phyloP scores from a whole-genome alignment of 1,284 basidiomycete species.

The Agaricales sp. region DNA sequence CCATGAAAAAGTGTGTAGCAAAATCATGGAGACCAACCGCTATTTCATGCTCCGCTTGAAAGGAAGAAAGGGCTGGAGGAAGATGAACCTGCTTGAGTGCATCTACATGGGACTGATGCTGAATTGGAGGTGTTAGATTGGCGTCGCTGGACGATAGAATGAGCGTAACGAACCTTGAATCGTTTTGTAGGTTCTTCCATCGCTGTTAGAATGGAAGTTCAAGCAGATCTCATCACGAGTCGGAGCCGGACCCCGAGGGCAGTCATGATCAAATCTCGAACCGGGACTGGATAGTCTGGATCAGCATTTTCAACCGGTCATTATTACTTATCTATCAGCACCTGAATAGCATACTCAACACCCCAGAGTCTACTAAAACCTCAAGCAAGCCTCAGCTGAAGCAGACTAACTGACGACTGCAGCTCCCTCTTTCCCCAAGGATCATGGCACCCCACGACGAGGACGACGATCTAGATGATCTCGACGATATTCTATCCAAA shows the following conservation, averaged over 20 bases:
- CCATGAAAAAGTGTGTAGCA: background rate
- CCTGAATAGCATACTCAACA: no score
- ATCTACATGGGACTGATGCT: constrained; percentile 68
- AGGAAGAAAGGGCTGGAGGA: constrained; percentile 49
- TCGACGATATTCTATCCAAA: background rate
- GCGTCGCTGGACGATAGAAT: constrained; percentile 3
- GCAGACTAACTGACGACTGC: no score
- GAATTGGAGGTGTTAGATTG: constrained; percentile 1
- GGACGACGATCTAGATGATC: constrained; percentile 3
- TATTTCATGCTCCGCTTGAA: constrained; percentile 50
- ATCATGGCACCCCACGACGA: background rate
- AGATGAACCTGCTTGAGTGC: constrained; percentile 62
- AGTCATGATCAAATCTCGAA: no score
- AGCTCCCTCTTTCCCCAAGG: no score
- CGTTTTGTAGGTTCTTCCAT: constrained; percentile 14
- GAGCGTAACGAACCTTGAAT: constrained; percentile 19
- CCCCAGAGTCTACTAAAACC: no score
- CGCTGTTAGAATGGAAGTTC: background rate
- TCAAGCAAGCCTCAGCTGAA: no score
- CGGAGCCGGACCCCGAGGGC: no score
- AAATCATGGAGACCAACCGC: constrained; percentile 29
- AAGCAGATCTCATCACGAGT: no score
- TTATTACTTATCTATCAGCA: no score
- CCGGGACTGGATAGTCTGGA: no score
- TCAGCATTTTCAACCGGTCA: no score